Evolutionary conservation across 352 stramenopile species (phyloP).

Genomic region (Globisporangium cederbergense): DNA sequence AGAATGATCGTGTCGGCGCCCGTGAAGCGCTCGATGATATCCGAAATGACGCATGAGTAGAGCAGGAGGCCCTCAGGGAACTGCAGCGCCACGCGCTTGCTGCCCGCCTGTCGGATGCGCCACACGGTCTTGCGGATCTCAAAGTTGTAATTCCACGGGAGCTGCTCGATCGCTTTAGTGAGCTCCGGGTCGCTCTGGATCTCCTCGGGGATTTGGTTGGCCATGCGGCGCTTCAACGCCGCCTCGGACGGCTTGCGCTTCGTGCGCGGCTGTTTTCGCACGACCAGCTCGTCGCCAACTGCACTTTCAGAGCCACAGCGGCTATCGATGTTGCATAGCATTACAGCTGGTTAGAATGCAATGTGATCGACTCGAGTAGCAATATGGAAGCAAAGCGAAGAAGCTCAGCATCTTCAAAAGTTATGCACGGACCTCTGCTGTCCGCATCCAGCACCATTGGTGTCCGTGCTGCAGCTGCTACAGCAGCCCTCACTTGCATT

Average conservation of each 20-base stretch:
- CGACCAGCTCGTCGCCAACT: conserved; percentile 17
- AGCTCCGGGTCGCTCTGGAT: conserved; percentile 88
- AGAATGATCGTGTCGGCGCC: conserved; percentile 92
- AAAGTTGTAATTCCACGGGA: conserved; percentile 99
- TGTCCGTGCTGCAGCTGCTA: not conserved
- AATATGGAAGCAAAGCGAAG: not conserved
- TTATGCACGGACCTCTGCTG: conserved; percentile 6
- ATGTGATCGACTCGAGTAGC: not conserved
- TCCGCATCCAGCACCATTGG: conserved; percentile 8
- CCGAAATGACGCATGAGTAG: conserved; percentile 96
- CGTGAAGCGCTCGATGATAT: conserved; percentile 97
- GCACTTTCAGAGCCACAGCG: not conserved
- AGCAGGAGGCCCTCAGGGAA: conserved; percentile 98
- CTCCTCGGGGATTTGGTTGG: conserved; percentile 88
- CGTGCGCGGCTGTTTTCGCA: conserved; percentile 40
- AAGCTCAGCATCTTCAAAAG: not conserved
- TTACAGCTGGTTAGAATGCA: not conserved
- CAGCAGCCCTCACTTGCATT: conserved; percentile 8
- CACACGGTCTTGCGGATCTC: conserved; percentile 98
- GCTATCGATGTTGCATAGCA: not conserved
- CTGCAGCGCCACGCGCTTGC: conserved; percentile 95
- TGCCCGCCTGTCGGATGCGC: conserved; percentile 88
- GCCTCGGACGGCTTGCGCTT: conserved; percentile 68
- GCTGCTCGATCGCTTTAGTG: conserved; percentile 89
- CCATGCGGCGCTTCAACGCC: conserved; percentile 62